Percentiles rank a stretch among this genome's conserved stretches.
These are phyloP conservation scores for Afroboletus lepidellus DNA, from an alignment of 1,284 basidiomycete genomes.

Conservation along the genomic window DNA sequence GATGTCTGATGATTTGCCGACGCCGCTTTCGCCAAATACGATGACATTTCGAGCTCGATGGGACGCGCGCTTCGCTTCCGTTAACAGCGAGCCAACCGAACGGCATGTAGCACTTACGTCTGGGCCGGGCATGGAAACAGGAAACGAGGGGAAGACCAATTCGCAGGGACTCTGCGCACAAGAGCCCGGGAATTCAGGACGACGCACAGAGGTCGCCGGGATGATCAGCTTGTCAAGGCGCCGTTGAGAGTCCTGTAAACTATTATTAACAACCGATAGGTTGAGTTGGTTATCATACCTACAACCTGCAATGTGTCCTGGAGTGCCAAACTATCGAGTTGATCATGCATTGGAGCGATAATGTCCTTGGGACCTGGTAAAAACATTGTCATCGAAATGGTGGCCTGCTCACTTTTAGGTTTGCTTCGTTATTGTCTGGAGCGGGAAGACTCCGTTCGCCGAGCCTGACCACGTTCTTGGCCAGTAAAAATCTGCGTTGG, in stretches of 20 bases:
- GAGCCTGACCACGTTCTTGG: neutral
- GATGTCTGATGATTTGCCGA: conserved; percentile 35
- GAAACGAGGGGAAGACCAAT: conserved; percentile 1
- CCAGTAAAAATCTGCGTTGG: neutral
- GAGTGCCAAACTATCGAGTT: neutral
- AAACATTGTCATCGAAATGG: neutral
- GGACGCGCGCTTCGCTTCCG: conserved; percentile 8
- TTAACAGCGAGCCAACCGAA: neutral
- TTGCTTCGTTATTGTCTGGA: neutral
- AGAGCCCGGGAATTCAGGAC: conserved; percentile 1
- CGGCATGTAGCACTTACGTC: conserved; percentile 12
- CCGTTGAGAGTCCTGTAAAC: conserved; percentile 11
- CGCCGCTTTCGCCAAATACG: conserved; percentile 32
- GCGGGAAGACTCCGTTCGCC: neutral
- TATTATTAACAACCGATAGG: conserved; percentile 8
- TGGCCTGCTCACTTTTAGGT: conserved; percentile 11
- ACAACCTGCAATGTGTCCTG: conserved; percentile 7
- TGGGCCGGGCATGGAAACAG: conserved; percentile 4
- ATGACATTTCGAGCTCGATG: conserved; percentile 26
- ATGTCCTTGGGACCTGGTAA: conserved; percentile 12
- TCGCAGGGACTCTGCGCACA: conserved; percentile 14
- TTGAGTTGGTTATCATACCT: neutral
- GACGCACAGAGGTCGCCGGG: conserved; percentile 1
- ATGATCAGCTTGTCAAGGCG: conserved; percentile 16
- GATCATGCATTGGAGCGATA: conserved; percentile 4